Percentiles rank a stretch among this genome's conserved stretches.
These are phyloP conservation scores for Flammula alnicola DNA, from an alignment of 1,284 basidiomycete species.

Conservation along the genomic window DNA sequence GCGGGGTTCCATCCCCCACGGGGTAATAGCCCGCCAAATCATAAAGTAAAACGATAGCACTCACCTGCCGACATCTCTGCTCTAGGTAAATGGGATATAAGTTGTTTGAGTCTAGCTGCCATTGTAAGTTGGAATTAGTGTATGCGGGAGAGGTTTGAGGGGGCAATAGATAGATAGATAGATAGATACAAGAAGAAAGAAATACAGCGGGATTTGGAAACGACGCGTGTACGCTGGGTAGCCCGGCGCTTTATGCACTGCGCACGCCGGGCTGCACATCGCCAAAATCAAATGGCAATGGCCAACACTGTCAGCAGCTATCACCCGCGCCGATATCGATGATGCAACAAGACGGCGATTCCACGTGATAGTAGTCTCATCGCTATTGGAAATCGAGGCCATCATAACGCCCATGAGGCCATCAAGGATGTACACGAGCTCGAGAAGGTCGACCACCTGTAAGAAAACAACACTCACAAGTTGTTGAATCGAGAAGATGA, in stretches of 20 bases:
- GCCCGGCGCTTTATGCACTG: neutral
- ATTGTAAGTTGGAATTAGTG: slow-evolving; percentile 36
- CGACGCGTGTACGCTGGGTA: slow-evolving; percentile 1
- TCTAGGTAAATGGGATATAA: slow-evolving; percentile 42
- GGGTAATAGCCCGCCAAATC: slow-evolving; percentile 11
- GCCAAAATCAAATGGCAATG: slow-evolving; percentile 8
- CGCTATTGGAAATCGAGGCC: too few species aligned
- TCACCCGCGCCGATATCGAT: neutral
- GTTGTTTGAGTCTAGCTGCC: slow-evolving; percentile 58
- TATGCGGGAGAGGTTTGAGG: slow-evolving; percentile 2
- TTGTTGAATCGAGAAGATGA: neutral
- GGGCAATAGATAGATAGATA: slow-evolving; percentile 1
- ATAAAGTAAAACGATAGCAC: slow-evolving; percentile 17
- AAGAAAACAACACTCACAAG: neutral
- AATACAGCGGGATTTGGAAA: neutral
- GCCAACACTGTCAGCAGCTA: neutral
- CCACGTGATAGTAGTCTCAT: slow-evolving; percentile 22
- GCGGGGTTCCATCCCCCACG: slow-evolving; percentile 11
- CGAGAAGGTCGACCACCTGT: neutral
- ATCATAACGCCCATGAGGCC: too few species aligned
- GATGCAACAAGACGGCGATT: slow-evolving; percentile 2
- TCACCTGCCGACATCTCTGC: slow-evolving; percentile 54
- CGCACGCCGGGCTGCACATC: neutral
- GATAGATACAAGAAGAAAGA: neutral
- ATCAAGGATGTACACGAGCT: too few species aligned